Base-by-base conservation (phyloP, 2,329 filamentous ascomycete species). In the Ophiocordyceps sinensis region DNA sequence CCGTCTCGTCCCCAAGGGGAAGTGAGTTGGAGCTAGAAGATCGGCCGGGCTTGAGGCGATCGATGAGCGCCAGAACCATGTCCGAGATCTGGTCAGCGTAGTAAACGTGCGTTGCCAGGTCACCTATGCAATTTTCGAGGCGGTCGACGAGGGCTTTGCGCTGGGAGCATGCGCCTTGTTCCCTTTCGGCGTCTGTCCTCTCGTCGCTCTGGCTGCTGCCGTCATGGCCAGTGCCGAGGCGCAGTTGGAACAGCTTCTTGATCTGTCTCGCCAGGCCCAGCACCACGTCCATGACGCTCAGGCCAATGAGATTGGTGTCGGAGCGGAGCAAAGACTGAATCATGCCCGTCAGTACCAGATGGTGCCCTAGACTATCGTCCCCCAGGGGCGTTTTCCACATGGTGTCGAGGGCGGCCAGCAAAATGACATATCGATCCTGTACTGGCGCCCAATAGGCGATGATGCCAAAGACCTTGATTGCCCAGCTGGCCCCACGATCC, bases 21-120 rank as follows among this genome's bases (percentile, higher is more conserved):
- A 68, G 61, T 0, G 68, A 63, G 41, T 58, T 66, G 9, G 58
- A 58, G 47, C 65, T 70, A 15, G 58, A 51, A 2, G 64, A 60
- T 31, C 61, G 63, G 2, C 64, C 59, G 3, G 87, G 85, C 59
- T 84, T 91, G 28, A 96, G 69, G 17, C 86, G 80, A 28, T 75
- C 65, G 14, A 96, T 65, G 36, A 96, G 80, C 1, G 85, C 78
- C 17, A 79, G 74, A 40, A 95, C 78, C 86, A 96, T 95, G 60
- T 98, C 91, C 2, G 84, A 79, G 42, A 96, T 85, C 60, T 98
- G 91, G 51, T 96, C 89, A 2, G 85, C 85, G 57, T 98, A 98
- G 65, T 98, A 98, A 28, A 95, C 80, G 55, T 98, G 91, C 1
- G 85, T 94, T 3, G 88, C 87, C 26, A 98, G 67, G 56, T 88